Evolutionary conservation across 805 yeast genomes (phyloP).

Genomic region (Kodamaea kakaduensis): DNA sequence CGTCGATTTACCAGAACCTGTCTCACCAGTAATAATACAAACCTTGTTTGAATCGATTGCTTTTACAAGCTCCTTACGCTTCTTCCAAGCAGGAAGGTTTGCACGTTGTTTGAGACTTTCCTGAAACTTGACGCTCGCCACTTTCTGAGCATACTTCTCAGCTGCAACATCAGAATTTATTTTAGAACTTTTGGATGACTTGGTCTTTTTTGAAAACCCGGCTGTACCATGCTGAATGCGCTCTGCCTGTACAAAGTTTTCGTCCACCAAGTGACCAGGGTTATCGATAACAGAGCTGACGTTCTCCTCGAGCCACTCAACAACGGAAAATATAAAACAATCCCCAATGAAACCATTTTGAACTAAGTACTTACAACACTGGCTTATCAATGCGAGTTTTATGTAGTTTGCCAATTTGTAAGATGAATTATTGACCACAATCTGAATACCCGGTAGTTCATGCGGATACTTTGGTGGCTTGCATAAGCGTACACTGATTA

Average conservation of each 20-base stretch:
- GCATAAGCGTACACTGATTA: conserved; percentile 24
- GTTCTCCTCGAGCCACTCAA: conserved; percentile 75
- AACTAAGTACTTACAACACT: conserved; percentile 41
- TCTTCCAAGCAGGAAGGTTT: conserved; percentile 81
- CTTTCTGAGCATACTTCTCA: conserved; percentile 2
- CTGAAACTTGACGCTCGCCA: conserved; percentile 22
- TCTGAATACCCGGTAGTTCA: conserved; percentile 64
- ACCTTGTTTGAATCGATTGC: conserved; percentile 58
- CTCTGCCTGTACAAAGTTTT: conserved; percentile 2
- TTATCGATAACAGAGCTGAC: conserved; percentile 53
- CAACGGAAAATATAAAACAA: conserved; percentile 60
- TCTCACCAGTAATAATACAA: conserved; percentile 87
- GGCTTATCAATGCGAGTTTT: conserved; percentile 51
- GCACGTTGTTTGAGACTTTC: conserved; percentile 42
- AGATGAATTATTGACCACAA: conserved; percentile 35
- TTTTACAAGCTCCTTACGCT: conserved; percentile 50
- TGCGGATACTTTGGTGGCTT: conserved; percentile 52
- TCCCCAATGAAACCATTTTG: conserved; percentile 56
- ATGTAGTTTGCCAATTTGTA: conserved; percentile 67
- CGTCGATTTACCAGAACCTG: conserved; percentile 96
- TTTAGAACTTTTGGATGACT: background rate
- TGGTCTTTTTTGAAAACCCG: background rate
- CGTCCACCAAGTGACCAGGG: conserved; percentile 62
- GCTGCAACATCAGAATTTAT: conserved; percentile 3
- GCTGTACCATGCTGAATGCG: background rate